phyloP scores from a whole-genome alignment of 345 rosid species.

The Sonneratia alba region DNA sequence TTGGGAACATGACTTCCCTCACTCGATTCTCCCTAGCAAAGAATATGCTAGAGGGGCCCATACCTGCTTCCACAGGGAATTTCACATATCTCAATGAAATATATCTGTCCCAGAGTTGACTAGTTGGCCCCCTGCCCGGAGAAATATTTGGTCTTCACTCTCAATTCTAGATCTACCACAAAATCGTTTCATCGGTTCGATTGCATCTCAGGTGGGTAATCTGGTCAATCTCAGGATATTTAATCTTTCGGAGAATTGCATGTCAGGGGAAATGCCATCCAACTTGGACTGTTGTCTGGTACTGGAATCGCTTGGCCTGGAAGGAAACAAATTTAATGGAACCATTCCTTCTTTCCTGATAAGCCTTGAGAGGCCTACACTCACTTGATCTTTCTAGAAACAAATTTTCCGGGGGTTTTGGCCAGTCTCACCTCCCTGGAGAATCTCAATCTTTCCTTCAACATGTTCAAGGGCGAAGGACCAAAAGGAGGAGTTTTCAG shows the following conservation, averaged over 20 bases:
- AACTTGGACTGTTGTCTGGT: neutral
- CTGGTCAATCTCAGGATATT: neutral
- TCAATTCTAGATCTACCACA: neutral
- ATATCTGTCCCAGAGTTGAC: no score
- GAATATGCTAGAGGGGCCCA: constrained; percentile 4
- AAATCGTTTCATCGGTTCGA: neutral
- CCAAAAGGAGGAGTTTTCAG: neutral
- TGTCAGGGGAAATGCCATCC: constrained; percentile 8
- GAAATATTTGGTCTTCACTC: neutral
- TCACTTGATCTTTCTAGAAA: constrained; percentile 5
- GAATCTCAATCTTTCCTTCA: constrained; percentile 12
- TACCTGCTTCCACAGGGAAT: neutral
- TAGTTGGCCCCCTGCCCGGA: no score
- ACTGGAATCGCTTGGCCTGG: constrained; percentile 1
- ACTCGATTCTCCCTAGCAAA: neutral
- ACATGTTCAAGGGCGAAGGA: constrained; percentile 3
- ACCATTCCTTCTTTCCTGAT: constrained; percentile 3
- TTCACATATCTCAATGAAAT: neutral
- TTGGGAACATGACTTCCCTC: neutral
- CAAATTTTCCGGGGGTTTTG: constrained; percentile 6
- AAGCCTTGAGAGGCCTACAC: neutral
- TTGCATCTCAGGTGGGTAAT: neutral
- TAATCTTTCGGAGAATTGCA: constrained; percentile 1
- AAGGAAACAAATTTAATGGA: constrained; percentile 2
- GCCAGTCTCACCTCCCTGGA: neutral